These are phyloP conservation scores for Cynara cardunculus DNA, from an alignment of 129 eudicot species.

Conservation along the genomic window DNA sequence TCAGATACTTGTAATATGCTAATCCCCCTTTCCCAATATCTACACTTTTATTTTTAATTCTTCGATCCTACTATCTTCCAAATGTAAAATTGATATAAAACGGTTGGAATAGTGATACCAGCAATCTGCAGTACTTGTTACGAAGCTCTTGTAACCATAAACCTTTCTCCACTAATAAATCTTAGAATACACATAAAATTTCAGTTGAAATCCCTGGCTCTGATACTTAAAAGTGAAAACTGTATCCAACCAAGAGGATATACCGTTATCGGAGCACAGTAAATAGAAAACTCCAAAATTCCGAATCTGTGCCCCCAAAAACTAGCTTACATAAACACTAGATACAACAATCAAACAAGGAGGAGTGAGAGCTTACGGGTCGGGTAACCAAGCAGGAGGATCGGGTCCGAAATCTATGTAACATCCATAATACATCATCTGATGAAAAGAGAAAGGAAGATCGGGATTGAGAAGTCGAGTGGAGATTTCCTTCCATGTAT, in stretches of 20 bases:
- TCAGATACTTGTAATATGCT: background rate
- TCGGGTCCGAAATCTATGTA: conserved; percentile 69
- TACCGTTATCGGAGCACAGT: background rate
- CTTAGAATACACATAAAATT: background rate
- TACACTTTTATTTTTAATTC: background rate
- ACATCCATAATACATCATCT: conserved; percentile 90
- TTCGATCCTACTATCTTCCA: background rate
- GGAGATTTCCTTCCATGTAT: conserved; percentile 60
- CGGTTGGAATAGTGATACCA: background rate
- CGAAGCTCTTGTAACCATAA: background rate
- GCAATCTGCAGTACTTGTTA: background rate
- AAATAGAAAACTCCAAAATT: background rate
- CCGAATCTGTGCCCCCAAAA: background rate
- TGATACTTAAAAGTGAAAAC: background rate
- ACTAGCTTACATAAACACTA: background rate
- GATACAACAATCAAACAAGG: background rate
- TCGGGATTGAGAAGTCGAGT: conserved; percentile 56
- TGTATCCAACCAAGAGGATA: background rate
- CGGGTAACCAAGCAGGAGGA: conserved; percentile 92
- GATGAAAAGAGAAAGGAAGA: conserved; percentile 73
- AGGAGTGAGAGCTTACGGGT: conserved; percentile 42
- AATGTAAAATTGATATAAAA: background rate
- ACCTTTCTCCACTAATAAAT: background rate
- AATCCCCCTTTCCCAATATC: background rate
- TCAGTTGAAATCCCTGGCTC: background rate